Evolutionary conservation across 148 eudicot species (phyloP).

Genomic region (Persicaria maculosa): DNA sequence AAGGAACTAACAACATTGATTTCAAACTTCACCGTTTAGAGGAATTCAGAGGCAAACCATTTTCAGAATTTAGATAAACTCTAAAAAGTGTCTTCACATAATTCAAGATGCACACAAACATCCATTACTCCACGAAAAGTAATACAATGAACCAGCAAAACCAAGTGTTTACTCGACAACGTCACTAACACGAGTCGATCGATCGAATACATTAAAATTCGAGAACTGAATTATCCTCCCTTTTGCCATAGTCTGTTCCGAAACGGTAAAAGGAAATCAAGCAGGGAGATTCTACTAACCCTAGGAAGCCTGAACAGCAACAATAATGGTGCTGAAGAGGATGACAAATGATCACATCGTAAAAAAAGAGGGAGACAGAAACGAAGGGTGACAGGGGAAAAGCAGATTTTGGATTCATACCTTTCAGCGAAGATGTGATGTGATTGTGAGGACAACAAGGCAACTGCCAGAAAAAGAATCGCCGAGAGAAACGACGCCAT

Average conservation of each 20-base stretch:
- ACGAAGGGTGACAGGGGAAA: background rate
- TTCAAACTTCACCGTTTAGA: background rate
- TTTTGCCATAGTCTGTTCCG: background rate
- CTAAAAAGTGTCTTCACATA: background rate
- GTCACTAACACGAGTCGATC: background rate
- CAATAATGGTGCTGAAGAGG: background rate
- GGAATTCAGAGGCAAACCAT: slow-evolving; percentile 3
- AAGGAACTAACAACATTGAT: background rate
- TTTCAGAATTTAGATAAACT: background rate
- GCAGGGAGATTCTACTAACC: background rate
- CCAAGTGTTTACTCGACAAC: background rate
- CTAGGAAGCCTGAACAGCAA: background rate
- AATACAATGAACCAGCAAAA: background rate
- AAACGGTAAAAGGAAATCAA: background rate
- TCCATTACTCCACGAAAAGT: background rate
- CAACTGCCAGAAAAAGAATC: slow-evolving; percentile 1
- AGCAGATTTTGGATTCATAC: background rate
- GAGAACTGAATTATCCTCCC: background rate
- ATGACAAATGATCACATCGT: slow-evolving; percentile 5
- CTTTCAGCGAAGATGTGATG: slow-evolving; percentile 8
- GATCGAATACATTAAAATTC: background rate
- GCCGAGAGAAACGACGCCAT: slow-evolving; percentile 8
- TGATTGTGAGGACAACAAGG: background rate
- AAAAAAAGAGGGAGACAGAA: background rate
- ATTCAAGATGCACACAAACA: background rate